A percentile compares a stretch with the other conserved stretches of the same genome.
phyloP scores from a whole-genome alignment of 441 rosid genomes.

The Pelargonium fulgidum region DNA sequence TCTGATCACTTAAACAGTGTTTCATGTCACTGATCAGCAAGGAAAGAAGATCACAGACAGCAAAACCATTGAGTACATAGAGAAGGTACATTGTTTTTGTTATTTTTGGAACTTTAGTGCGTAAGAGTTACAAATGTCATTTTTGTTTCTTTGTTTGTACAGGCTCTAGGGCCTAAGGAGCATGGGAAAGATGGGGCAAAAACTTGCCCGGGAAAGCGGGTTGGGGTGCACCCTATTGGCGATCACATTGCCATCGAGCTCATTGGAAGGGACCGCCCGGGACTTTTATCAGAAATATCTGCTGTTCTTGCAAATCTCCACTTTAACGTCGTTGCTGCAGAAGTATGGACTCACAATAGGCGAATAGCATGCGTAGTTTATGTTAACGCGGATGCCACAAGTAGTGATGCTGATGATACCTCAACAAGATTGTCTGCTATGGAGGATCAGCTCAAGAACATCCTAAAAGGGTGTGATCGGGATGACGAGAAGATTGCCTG shows the following conservation, averaged over 20 bases:
- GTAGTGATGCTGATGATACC: slow-evolving; percentile 46
- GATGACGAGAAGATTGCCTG: slow-evolving; percentile 56
- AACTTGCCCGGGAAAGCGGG: slow-evolving; percentile 54
- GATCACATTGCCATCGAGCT: slow-evolving; percentile 84
- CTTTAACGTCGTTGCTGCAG: slow-evolving; percentile 85
- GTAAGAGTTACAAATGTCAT: neutral
- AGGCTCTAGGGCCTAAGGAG: slow-evolving; percentile 84
- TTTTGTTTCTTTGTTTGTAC: neutral
- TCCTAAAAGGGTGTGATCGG: slow-evolving; percentile 56
- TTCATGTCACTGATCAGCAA: slow-evolving; percentile 79
- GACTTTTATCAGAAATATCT: slow-evolving; percentile 74
- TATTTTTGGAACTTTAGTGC: neutral
- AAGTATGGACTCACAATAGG: slow-evolving; percentile 88
- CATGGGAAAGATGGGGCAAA: slow-evolving; percentile 40
- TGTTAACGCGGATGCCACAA: slow-evolving; percentile 57
- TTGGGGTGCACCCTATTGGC: slow-evolving; percentile 72
- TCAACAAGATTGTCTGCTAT: slow-evolving; percentile 47
- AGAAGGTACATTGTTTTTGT: slow-evolving; percentile 43
- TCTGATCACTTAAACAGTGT: slow-evolving; percentile 32
- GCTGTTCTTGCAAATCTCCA: slow-evolving; percentile 73
- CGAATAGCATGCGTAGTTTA: slow-evolving; percentile 76
- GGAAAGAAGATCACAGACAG: slow-evolving; percentile 69
- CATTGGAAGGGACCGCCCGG: slow-evolving; percentile 78
- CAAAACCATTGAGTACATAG: slow-evolving; percentile 69
- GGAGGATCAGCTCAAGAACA: slow-evolving; percentile 77